These are phyloP conservation scores for Diophrys appendiculata DNA, from an alignment of 73 alveolate species.

Conservation along the genomic window DNA sequence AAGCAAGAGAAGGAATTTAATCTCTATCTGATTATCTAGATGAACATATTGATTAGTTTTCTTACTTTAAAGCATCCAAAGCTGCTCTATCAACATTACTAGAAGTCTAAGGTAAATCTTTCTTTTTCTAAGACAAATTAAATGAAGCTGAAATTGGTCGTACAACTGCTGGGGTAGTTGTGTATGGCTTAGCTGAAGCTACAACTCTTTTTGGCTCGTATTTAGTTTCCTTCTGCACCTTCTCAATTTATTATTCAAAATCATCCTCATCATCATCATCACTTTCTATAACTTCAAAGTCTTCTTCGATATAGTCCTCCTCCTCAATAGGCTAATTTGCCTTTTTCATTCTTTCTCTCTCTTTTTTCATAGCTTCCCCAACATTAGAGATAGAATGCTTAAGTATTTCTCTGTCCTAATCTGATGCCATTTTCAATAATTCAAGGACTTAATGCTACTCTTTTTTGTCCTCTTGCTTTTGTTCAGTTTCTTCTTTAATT, in stretches of 20 bases:
- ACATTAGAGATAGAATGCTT: slow-evolving; percentile 19
- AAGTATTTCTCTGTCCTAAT: slow-evolving; percentile 12
- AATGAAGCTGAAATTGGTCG: slow-evolving; percentile 58
- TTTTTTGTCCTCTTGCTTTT: slow-evolving; percentile 21
- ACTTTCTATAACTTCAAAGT: slow-evolving; percentile 25
- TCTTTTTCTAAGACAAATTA: not conserved
- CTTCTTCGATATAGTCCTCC: slow-evolving; percentile 53
- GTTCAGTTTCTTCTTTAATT: slow-evolving; percentile 22
- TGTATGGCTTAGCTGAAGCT: slow-evolving; percentile 17
- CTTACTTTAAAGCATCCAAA: slow-evolving; percentile 9
- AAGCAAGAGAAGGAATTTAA: too few species aligned
- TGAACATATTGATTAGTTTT: too few species aligned
- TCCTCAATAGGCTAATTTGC: slow-evolving; percentile 8
- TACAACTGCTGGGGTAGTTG: slow-evolving; percentile 3
- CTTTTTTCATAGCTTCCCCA: slow-evolving; percentile 30
- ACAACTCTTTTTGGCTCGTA: slow-evolving; percentile 10
- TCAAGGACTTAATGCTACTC: too few species aligned
- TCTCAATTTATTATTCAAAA: slow-evolving; percentile 52
- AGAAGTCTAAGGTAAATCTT: not conserved
- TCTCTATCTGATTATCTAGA: too few species aligned
- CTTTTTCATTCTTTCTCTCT: not conserved
- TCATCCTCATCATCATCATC: slow-evolving; percentile 51
- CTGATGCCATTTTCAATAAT: slow-evolving; percentile 5
- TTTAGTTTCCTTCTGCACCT: not conserved
- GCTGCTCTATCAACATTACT: not conserved